Percentiles rank a stretch among this genome's conserved stretches.
Evolutionary conservation across 164 flowering plant genomes (phyloP).

Genomic region (Umbilicus rupestris): DNA sequence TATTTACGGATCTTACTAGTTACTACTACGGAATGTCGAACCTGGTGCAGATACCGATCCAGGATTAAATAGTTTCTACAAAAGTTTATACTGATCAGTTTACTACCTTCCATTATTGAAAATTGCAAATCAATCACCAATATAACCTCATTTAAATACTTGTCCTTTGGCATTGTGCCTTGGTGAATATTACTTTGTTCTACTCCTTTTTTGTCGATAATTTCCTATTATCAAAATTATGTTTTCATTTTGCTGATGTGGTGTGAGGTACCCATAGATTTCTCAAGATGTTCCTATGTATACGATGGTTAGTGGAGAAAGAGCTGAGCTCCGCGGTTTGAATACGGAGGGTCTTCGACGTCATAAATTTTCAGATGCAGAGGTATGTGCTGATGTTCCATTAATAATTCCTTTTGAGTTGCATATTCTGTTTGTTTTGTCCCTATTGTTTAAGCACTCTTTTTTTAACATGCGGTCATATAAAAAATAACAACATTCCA

Average conservation of each 20-base stretch:
- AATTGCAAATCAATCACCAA: neutral
- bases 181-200: neutral
- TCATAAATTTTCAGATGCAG: conserved; percentile 52
- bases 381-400: conserved; percentile 34
- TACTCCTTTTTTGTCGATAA: neutral
- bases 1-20: neutral
- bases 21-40: neutral
- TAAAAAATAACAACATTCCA: neutral
- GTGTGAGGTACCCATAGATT: conserved; percentile 28
- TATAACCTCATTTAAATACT: neutral
- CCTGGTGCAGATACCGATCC: neutral
- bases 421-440: no score
- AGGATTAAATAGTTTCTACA: neutral
- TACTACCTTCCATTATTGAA: neutral
- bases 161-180: neutral
- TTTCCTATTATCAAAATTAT: neutral
- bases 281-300: conserved; percentile 93
- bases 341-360: conserved; percentile 89
- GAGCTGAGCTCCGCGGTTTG: conserved; percentile 86
- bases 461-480: neutral
- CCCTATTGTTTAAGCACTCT: neutral
- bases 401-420: neutral
- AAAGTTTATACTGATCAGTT: neutral
- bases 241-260: neutral
- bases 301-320: conserved; percentile 80